Evolutionary conservation across 2,329 filamentous ascomycete genomes (phyloP).

Genomic region (Nakataea oryzae): DNA sequence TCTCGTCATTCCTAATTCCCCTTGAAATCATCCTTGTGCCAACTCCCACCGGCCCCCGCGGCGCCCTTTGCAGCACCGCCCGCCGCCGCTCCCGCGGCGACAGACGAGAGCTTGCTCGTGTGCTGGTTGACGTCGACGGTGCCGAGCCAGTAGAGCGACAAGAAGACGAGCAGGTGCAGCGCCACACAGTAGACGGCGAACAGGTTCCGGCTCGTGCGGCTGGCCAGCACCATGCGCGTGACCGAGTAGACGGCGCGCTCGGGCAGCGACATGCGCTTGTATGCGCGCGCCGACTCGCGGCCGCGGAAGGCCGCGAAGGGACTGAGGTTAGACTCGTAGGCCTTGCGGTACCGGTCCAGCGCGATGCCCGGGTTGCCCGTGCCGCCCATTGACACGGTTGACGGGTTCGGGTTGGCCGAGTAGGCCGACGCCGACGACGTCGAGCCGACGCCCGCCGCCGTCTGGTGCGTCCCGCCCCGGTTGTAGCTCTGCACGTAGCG

Average conservation of each 20-base stretch:
- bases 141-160: slow-evolving; percentile 77
- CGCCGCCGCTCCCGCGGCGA: slow-evolving; percentile 30
- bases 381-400: slow-evolving; percentile 50
- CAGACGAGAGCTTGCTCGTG: slow-evolving; percentile 43
- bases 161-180: slow-evolving; percentile 79
- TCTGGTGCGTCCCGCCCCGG: slow-evolving; percentile 41
- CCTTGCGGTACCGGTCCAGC: slow-evolving; percentile 77
- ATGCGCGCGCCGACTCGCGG: slow-evolving; percentile 82
- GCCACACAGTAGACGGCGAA: slow-evolving; percentile 89
- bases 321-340: slow-evolving; percentile 91
- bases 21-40: slow-evolving; percentile 54
- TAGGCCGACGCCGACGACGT: slow-evolving; percentile 51
- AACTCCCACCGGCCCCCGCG: slow-evolving; percentile 37
- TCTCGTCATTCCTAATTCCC: slow-evolving; percentile 23
- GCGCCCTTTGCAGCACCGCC: slow-evolving; percentile 19
- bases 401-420: slow-evolving; percentile 63
- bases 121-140: slow-evolving; percentile 54
- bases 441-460: neutral
- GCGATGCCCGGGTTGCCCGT: slow-evolving; percentile 49
- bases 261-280: slow-evolving; percentile 85
- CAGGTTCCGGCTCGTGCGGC: slow-evolving; percentile 80
- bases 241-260: slow-evolving; percentile 86
- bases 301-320: slow-evolving; percentile 93
- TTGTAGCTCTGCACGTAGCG: slow-evolving; percentile 93
- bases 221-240: slow-evolving; percentile 83